Evolutionary conservation across 1,284 basidiomycete species (phyloP).

Genomic region (Cutaneotrichosporon sp.): DNA sequence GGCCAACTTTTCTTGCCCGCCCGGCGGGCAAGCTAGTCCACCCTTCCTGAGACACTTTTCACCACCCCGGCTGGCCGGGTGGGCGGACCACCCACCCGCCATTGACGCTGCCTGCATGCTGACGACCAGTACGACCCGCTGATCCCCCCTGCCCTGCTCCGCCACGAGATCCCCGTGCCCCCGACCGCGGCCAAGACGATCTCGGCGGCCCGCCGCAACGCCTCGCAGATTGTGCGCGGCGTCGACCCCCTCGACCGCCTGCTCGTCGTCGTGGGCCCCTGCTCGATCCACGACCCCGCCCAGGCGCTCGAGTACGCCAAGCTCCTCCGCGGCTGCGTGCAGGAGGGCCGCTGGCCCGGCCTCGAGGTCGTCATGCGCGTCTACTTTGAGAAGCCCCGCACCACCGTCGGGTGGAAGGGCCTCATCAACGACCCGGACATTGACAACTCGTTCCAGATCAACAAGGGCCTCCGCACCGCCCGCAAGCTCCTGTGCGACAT

Average conservation of each 20-base stretch:
- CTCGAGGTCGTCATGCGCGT: slow-evolving; percentile 92
- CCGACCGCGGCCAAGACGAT: slow-evolving; percentile 62
- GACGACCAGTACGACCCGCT: slow-evolving; percentile 79
- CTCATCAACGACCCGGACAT: slow-evolving; percentile 73
- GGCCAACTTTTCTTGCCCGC: background rate
- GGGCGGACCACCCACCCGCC: background rate
- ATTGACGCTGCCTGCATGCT: background rate
- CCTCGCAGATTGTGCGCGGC: slow-evolving; percentile 76
- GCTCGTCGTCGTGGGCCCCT: slow-evolving; percentile 90
- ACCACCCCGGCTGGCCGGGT: background rate
- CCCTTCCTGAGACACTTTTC: slow-evolving; percentile 1
- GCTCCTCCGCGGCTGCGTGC: slow-evolving; percentile 64
- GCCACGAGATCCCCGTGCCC: slow-evolving; percentile 70
- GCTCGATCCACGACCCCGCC: slow-evolving; percentile 88
- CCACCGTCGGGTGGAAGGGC: slow-evolving; percentile 92
- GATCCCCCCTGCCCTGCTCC: slow-evolving; percentile 83
- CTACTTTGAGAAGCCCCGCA: slow-evolving; percentile 71
- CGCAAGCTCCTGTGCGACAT: slow-evolving; percentile 85
- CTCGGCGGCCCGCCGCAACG: slow-evolving; percentile 71
- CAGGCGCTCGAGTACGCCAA: slow-evolving; percentile 90
- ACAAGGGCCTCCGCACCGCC: slow-evolving; percentile 91
- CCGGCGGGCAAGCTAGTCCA: background rate
- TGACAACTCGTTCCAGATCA: slow-evolving; percentile 66
- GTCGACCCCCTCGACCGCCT: slow-evolving; percentile 71
- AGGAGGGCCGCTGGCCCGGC: slow-evolving; percentile 67